Evolutionary conservation across 768 basidiomycete genomes (phyloP), one percentile per base, ranked within the genome.

Genomic region (Trichaptum fuscoviolaceum): DNA sequence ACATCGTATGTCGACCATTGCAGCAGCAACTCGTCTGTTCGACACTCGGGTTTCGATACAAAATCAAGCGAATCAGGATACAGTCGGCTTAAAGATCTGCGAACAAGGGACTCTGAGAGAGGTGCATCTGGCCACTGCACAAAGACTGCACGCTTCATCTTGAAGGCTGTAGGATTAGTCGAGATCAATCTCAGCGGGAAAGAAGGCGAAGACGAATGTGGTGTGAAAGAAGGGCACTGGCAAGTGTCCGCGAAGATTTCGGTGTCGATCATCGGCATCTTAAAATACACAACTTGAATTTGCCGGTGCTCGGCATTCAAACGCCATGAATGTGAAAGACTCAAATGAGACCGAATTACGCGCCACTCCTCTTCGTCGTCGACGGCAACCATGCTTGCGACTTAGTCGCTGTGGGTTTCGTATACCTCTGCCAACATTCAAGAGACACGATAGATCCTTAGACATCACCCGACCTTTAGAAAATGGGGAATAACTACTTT

Each of bases 1-100:
- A 82, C 83, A 73, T 98, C 95, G 80, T 98, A 98, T 26, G 91
- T 87, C 23, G 92, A 88, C 94, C 94, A 94, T 71, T 93, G 90
- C 1, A 93, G 71, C 15, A 89, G 76, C 20, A 69, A 34, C 23
- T 25, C 24, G 23, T 61, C 59, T 24, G 24, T 3, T 15, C 17
- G 23, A 61, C 59, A n/a, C 25, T 52, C 60, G 3, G 58, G n/a
- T 20, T 27, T 30, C 15, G 60, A 15, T 17, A 63, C 24, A 23
- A 58, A 26, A 12, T 58, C 35, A 17, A 52, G 20, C 9, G 58
- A 15, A 36, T 68, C 23, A 23, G 15, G 25, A 25, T 15, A 25
- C 2, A 81, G 70, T 34, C 73, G 68, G 0, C 76, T 72, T 30
- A 87, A 71, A 26, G 86, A 77, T 57, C 75, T 71, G 25, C 75